Evolutionary conservation across 345 rosid genomes (phyloP).

Genomic region (Corymbia maculata): DNA sequence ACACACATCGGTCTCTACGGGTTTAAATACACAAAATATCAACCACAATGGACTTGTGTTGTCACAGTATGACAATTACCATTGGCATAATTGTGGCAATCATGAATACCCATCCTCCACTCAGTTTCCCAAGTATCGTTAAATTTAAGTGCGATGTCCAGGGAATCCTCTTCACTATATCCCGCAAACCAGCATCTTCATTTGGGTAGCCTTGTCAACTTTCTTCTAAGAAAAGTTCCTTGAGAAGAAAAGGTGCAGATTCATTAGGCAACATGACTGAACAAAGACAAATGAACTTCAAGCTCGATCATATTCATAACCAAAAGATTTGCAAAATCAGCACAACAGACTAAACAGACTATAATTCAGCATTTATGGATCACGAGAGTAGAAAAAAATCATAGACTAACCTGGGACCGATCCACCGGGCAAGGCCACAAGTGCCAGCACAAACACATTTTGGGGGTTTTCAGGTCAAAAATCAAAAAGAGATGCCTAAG

Average conservation of each 20-base stretch:
- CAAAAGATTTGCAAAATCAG: not conserved
- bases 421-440: conserved; percentile 38
- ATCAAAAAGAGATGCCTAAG: conserved; percentile 30
- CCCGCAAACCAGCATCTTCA: conserved; percentile 73
- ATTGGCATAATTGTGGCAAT: conserved; percentile 63
- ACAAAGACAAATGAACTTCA: not conserved
- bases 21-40: not conserved
- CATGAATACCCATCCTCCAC: conserved; percentile 56
- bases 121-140: conserved; percentile 47
- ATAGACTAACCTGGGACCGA: conserved; percentile 27
- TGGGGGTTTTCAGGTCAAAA: conserved; percentile 58
- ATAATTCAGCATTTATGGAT: not conserved
- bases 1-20: not conserved
- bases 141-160: conserved; percentile 37
- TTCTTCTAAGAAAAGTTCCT: conserved; percentile 48
- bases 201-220: conserved; percentile 40
- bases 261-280: not conserved
- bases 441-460: conserved; percentile 22
- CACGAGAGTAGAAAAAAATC: not conserved
- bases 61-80: conserved; percentile 18
- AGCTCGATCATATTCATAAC: not conserved
- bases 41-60: not conserved
- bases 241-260: not conserved
- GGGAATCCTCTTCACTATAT: conserved; percentile 24
- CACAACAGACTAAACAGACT: not conserved